Base-by-base conservation (phyloP, 768 basidiomycete genomes). In the Serendipita vermifera region DNA sequence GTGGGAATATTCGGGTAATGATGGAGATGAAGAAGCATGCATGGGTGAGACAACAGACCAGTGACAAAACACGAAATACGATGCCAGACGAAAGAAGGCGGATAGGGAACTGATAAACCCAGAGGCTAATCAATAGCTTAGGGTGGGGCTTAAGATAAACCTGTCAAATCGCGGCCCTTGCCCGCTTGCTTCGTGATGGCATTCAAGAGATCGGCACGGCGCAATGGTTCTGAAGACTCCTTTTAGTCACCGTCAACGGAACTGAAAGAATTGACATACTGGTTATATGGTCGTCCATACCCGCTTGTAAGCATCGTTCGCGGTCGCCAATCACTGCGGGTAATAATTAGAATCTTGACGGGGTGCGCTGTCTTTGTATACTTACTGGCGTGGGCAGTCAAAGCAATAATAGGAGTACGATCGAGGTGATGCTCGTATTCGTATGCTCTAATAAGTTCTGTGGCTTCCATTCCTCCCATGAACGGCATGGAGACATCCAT, bases 401-500 rank as follows among this genome's bases (percentile, higher is more conserved):
- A 73, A 1, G 96, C 96, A 63, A 98, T 90, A 62, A 99, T 98
- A 0, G 96, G 94, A 4, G 82, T 89, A 2, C 82, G 77, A 14
- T 79, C 65, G 29, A 90, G 72, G 5, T 80, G 75, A 60, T 80
- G 80, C 59, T 82, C 76, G 66, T 76, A 71, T 71, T 98, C 94
- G 65, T 82, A 89, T 33, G 80, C 77, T 54, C 94, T 81, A 59
- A 97, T 96, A 57, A 89, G 74, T 61, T 91, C 85, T 0, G 96
- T 99, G 1, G 94, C 90, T 69, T 99, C 93, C 83, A 94, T 90
- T 60, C 94, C 93, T 51, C 93, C 92, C 90, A 98, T 97, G 70
- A 93, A 85, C 4, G 92, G 90, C 90, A 94, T 93, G 9, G 92
- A 96, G 13, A 96, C 85, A 64, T 97, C 93, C 94, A 97, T 97